Evolutionary conservation across 768 basidiomycete species (phyloP), one percentile per base, ranked within the genome.

Genomic region (Lactarius sanguifluus): DNA sequence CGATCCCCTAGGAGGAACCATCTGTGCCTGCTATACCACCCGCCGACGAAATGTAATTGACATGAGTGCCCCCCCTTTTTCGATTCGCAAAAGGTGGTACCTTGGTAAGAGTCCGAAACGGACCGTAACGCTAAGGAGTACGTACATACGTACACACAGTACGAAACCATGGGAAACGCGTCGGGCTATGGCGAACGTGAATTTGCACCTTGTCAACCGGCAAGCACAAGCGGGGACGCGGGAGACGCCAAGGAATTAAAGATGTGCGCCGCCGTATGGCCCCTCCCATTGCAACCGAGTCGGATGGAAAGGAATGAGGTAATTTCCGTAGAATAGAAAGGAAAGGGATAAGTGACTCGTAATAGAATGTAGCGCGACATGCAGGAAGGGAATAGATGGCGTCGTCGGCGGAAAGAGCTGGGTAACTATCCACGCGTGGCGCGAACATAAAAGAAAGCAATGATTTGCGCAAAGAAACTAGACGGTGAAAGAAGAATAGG

Each of bases 241-340:
- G 38, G 56, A 52, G 23, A 25, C 13, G 50, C 32, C 34, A 54
- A 28, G 28, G 25, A 52, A 52, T 52, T 25, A 52, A 52, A 15
- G 38, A 58, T 20, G 30, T 8, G 56, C 30, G 47, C 65, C 45
- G 47, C 47, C 25, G 36, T 61, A 62, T 45, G 25, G 43, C 43
- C 16, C 55, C 30, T 47, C 25, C 50, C 50, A 20, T n/a, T 8
- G 45, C 60, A 47, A 61, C 43, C 56, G 50, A 32, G 36, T 50
- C 8, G 16, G 45, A 25, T 30, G 54, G 20, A 56, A 28, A 20
- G 16, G n/a, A 55, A 36, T 5, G n/a, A 50, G 47, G 50, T 25
- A 52, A 25, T 40, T 52, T 66, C 65, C 65, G 57, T 47, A 30
- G 18, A 56, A 56, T 30, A 66, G 16, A 30, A 54, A 28, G 28